Evolutionary conservation across 1,139 yeast species (phyloP), one percentile per base, ranked within the genome.

Genomic region (Wickerhamomyces sp.): DNA sequence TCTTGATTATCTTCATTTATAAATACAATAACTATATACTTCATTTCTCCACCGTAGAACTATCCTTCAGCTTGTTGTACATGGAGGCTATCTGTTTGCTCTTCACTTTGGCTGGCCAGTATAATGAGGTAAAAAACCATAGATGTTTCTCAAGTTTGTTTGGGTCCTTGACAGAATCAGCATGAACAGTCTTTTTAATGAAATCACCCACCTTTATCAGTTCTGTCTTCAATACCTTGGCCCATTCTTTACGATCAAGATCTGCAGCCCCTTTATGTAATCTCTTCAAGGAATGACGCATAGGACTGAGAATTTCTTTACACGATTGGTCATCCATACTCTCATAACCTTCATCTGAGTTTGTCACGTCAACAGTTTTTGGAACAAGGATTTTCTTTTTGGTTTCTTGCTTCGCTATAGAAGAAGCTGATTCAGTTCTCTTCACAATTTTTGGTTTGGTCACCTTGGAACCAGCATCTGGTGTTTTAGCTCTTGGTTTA

Each of bases 71-170:
- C 65, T 87, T 84, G 59, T 76, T 76, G 65, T 91, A 93, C 96
- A 93, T 93, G 43, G 81, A 85, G 64, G 79, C 78, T 56, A 93
- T 81, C 67, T 86, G 86, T 40, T 75, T 71, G 48, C 95, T 85
- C 37, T 88, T 81, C n/a, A 85, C 98, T 53, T 81, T 80, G 3
- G 83, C 88, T 1, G 99, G 99, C 99, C 99, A 93, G 64, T 85
- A 93, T 50, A 80, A 78, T 35, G 94, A 78, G 9, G 97, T 95
- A 65, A 85, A 88, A 27, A 88, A 78, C 99, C 99, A 93, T 49
- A 93, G 69, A 58, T 91, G 96, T 62, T 78, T 82, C 51, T 74
- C 70, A 42, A 72, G 55, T 56, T 72, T 76, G 32, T 65, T 69
- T 42, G 66, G 62, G 18, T 65, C 67, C 15, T 59, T 62, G 1